Evolutionary conservation across 805 yeast species (phyloP).

Genomic region (Wickerhamomyces tratensis): DNA sequence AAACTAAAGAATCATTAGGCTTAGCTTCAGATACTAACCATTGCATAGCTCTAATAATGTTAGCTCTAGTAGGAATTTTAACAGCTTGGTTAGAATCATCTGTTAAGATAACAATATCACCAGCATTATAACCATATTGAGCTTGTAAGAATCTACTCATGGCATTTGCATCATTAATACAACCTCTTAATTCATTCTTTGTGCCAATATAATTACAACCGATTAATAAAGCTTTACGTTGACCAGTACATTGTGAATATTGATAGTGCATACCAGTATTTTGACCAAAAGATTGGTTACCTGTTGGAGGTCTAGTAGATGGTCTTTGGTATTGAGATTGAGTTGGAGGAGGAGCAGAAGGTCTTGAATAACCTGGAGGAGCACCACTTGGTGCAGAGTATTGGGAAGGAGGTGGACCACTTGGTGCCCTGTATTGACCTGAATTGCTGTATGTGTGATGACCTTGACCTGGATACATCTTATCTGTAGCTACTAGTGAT

Average conservation of each 20-base stretch:
- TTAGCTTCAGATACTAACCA: slow-evolving; percentile 63
- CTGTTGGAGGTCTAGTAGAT: slow-evolving; percentile 8
- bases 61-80: slow-evolving; percentile 47
- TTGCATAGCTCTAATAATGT: slow-evolving; percentile 59
- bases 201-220: slow-evolving; percentile 64
- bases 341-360: slow-evolving; percentile 7
- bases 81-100: slow-evolving; percentile 31
- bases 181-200: slow-evolving; percentile 46
- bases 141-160: slow-evolving; percentile 28
- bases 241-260: slow-evolving; percentile 54
- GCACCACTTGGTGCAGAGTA: no score
- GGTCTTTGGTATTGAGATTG: slow-evolving; percentile 12
- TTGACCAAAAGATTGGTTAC: slow-evolving; percentile 11
- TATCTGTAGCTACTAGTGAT: no score
- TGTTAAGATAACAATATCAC: slow-evolving; percentile 36
- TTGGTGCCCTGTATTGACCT: neutral
- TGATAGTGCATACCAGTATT: slow-evolving; percentile 15
- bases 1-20: slow-evolving; percentile 58
- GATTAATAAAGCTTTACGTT: slow-evolving; percentile 53
- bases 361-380: slow-evolving; percentile 1
- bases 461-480: slow-evolving; percentile 12
- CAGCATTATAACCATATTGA: slow-evolving; percentile 12
- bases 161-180: slow-evolving; percentile 58
- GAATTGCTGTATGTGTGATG: slow-evolving; percentile 1
- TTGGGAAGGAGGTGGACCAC: slow-evolving; percentile 2